phyloP scores from a whole-genome alignment of 768 basidiomycete genomes.

The Leccinum rimulosum region DNA sequence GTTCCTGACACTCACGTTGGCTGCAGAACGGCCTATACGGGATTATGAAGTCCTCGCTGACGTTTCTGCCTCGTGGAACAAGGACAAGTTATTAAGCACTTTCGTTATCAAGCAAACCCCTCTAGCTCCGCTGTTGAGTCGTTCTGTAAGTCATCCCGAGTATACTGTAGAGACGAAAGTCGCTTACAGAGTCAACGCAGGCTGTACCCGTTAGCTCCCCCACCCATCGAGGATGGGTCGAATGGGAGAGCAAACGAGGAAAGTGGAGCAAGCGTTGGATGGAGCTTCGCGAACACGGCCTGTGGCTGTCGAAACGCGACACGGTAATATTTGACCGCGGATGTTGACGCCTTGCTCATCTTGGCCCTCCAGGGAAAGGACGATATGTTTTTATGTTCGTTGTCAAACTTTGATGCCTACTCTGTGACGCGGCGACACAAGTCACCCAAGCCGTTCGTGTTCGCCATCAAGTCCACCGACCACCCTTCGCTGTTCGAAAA shows the following conservation, averaged over 20 bases:
- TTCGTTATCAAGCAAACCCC: slow-evolving; percentile 78
- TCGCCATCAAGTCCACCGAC: slow-evolving; percentile 87
- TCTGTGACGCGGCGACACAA: slow-evolving; percentile 72
- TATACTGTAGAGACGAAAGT: slow-evolving; percentile 34
- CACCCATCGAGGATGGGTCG: slow-evolving; percentile 61
- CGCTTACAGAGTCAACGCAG: slow-evolving; percentile 42
- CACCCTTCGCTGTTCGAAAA: slow-evolving; percentile 86
- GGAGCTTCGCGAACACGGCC: slow-evolving; percentile 77
- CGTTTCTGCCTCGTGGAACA: slow-evolving; percentile 85
- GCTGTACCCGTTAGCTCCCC: slow-evolving; percentile 47
- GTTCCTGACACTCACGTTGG: slow-evolving; percentile 10
- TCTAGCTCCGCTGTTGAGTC: slow-evolving; percentile 56
- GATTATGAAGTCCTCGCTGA: slow-evolving; percentile 82
- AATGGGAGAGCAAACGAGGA: slow-evolving; percentile 87
- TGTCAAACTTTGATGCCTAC: slow-evolving; percentile 90
- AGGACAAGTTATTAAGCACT: slow-evolving; percentile 73
- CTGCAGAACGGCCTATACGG: slow-evolving; percentile 82
- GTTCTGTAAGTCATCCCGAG: slow-evolving; percentile 44
- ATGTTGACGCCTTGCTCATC: slow-evolving; percentile 6
- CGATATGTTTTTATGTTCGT: slow-evolving; percentile 73
- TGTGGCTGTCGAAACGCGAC: slow-evolving; percentile 90
- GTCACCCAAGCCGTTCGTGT: slow-evolving; percentile 81
- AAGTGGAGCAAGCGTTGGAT: slow-evolving; percentile 96
- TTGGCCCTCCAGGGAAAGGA: slow-evolving; percentile 68
- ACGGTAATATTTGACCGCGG: slow-evolving; percentile 48